Evolutionary conservation across 306 rosid genomes (phyloP).

Genomic region (Trifolium subterraneum): DNA sequence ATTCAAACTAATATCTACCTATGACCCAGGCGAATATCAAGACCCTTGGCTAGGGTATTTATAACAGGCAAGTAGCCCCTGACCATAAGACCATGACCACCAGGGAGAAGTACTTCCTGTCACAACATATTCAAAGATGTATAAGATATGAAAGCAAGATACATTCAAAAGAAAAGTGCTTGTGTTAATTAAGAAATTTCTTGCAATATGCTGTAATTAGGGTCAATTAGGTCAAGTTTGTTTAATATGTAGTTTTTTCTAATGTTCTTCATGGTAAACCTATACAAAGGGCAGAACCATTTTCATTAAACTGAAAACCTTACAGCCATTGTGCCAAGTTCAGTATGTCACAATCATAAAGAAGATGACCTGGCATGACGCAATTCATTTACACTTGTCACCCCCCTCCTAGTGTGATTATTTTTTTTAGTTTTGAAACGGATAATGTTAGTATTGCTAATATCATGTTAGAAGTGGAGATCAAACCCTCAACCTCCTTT

Average conservation of each 20-base stretch:
- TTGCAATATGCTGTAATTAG: conserved; percentile 15
- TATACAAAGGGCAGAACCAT: neutral
- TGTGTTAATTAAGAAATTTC: neutral
- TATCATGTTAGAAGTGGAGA: neutral
- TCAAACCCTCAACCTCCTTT: neutral
- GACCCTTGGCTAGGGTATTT: conserved; percentile 92
- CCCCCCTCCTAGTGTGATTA: neutral
- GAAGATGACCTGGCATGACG: neutral
- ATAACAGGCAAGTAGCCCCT: conserved; percentile 95
- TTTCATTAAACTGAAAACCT: neutral
- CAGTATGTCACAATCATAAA: conserved; percentile 4
- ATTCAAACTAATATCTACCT: conserved; percentile 54
- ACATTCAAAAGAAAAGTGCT: neutral
- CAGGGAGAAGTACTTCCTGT: conserved; percentile 95
- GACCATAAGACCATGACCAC: conserved; percentile 98
- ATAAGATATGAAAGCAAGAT: conserved; percentile 12
- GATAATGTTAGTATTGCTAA: neutral
- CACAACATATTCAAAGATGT: conserved; percentile 20
- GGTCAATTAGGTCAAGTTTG: neutral
- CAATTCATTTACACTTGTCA: neutral
- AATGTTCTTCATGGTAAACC: neutral
- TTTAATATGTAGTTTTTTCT: neutral
- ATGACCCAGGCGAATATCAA: conserved; percentile 85
- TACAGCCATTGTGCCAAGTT: conserved; percentile 14
- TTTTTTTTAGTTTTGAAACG: conserved; percentile 27